These are phyloP conservation scores for Anastatica hierochuntica DNA, from an alignment of 345 rosid genomes.

Conservation along the genomic window DNA sequence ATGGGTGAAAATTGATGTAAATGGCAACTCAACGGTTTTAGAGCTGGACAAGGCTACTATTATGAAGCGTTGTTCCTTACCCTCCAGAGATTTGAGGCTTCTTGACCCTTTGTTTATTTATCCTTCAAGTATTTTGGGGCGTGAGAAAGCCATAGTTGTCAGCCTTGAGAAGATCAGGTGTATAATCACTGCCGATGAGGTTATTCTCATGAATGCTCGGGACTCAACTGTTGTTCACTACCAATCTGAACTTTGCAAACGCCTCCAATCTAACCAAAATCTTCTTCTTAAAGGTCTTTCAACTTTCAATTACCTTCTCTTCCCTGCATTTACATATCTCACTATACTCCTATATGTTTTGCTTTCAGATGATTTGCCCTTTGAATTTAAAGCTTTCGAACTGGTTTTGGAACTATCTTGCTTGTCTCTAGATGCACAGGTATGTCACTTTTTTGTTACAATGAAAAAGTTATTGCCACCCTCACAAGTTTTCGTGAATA, in stretches of 20 bases:
- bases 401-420: constrained; percentile 86
- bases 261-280: constrained; percentile 56
- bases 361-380: constrained; percentile 85
- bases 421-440: constrained; percentile 86
- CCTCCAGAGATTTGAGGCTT: constrained; percentile 83
- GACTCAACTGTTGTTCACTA: constrained; percentile 68
- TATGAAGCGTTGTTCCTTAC: constrained; percentile 92
- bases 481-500: constrained; percentile 8
- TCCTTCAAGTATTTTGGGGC: constrained; percentile 78
- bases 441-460: constrained; percentile 16
- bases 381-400: constrained; percentile 90
- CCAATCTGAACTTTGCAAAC: constrained; percentile 71
- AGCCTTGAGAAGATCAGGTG: constrained; percentile 92
- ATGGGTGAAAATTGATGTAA: constrained; percentile 73
- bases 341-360: constrained; percentile 15
- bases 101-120: constrained; percentile 93
- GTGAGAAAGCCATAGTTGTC: constrained; percentile 90
- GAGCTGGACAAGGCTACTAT: constrained; percentile 83
- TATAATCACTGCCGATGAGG: constrained; percentile 91
- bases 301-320: not conserved
- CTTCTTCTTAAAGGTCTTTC: constrained; percentile 39
- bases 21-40: constrained; percentile 52
- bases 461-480: not conserved
- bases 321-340: constrained; percentile 11
- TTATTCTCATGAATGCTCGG: constrained; percentile 77